Conservation (phyloP, 208 protist genomes). For the Porcisia deanei region DNA sequence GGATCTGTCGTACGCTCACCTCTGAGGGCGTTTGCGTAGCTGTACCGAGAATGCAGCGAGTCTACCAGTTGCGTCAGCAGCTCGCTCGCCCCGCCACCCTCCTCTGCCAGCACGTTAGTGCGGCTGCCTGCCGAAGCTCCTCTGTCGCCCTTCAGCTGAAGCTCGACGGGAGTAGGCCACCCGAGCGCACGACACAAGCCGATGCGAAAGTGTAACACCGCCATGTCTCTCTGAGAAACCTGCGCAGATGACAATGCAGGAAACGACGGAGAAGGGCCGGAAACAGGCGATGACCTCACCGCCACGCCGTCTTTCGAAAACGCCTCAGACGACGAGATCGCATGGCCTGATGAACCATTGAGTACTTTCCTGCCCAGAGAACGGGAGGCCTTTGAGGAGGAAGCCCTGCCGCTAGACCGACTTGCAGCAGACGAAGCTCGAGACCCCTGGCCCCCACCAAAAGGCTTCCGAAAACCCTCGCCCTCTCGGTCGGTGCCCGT, state of each 20-base stretch:
- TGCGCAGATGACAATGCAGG: neutral
- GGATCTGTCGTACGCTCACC: neutral
- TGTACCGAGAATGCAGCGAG: slow-evolving; percentile 21
- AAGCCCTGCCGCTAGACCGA: neutral
- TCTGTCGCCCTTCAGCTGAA: neutral
- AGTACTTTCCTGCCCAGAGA: neutral
- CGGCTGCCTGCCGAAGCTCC: neutral
- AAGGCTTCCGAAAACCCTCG: neutral
- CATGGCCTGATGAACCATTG: neutral
- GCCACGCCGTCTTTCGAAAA: neutral
- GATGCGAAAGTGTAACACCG: slow-evolving; percentile 23
- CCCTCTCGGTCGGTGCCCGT: neutral
- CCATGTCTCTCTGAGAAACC: neutral
- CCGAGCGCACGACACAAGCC: slow-evolving; percentile 38
- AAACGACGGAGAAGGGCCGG: slow-evolving; percentile 1
- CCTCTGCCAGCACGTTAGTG: neutral
- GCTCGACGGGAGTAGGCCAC: slow-evolving; percentile 21
- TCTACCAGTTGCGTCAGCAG: slow-evolving; percentile 17
- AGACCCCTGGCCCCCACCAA: neutral
- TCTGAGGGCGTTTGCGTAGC: neutral
- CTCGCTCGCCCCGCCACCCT: neutral
- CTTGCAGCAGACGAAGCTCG: neutral
- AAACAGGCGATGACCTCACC: neutral
- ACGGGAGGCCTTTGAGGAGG: neutral
- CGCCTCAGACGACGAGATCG: neutral